These are phyloP conservation scores for Chlamydomonas sphaeroides DNA, from an alignment of 139 green algal genomes.

Conservation along the genomic window DNA sequence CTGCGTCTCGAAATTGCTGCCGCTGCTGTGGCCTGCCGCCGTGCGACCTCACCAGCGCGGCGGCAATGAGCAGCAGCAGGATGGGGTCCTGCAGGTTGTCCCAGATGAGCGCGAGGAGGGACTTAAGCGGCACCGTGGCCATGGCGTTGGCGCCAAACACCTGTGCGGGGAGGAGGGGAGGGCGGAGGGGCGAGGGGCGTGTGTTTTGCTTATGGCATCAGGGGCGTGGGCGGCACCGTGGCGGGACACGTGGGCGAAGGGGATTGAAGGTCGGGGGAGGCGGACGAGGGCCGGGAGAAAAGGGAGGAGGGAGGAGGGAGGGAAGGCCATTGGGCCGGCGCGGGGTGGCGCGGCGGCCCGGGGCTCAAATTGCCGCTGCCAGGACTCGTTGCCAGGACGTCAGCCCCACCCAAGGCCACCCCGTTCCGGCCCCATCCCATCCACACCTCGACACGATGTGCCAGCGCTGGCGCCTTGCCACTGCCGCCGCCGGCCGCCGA, in stretches of 20 bases:
- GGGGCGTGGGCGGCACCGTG: neutral
- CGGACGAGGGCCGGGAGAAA: neutral
- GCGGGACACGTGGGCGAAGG: neutral
- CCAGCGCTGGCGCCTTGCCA: no score
- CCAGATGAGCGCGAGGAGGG: constrained; percentile 15
- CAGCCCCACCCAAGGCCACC: no score
- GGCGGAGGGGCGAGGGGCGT: neutral
- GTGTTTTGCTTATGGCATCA: neutral
- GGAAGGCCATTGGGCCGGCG: neutral
- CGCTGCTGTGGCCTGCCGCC: no score
- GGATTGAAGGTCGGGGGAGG: no score
- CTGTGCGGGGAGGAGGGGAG: neutral
- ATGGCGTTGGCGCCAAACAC: constrained; percentile 26
- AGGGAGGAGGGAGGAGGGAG: neutral
- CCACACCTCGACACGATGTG: neutral
- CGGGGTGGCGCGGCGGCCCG: no score
- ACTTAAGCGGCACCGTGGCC: constrained; percentile 14
- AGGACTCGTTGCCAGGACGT: no score
- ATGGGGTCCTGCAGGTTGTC: constrained; percentile 81
- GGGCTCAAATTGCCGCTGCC: no score
- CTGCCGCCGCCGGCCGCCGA: neutral
- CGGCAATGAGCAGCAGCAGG: constrained; percentile 90
- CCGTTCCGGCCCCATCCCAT: no score
- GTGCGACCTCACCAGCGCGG: constrained; percentile 68
- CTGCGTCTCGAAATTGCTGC: no score